These are phyloP conservation scores for Pseudomassariella vexata DNA, from an alignment of 2,329 filamentous ascomycete species.

Conservation along the genomic window DNA sequence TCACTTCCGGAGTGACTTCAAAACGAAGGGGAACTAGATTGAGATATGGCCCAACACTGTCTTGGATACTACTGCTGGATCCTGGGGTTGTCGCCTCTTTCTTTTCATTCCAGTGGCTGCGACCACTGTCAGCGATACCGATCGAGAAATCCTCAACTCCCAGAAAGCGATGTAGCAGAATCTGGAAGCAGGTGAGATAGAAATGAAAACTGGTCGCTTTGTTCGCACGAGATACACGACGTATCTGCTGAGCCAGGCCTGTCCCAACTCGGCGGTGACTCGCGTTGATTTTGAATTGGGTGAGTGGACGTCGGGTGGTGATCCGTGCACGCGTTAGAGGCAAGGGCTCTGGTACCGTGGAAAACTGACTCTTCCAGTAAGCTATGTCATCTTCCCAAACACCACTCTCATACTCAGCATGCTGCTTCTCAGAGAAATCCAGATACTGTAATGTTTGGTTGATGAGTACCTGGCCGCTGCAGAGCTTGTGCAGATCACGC, in stretches of 20 bases:
- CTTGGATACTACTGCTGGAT: no score
- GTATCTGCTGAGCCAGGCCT: not conserved
- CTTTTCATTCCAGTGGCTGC: conserved; percentile 16
- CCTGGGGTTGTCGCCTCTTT: no score
- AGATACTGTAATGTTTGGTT: conserved; percentile 24
- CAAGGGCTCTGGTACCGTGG: no score
- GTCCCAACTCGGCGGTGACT: conserved; percentile 2
- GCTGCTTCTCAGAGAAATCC: conserved; percentile 27
- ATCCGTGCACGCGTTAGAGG: no score
- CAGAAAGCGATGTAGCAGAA: conserved; percentile 22
- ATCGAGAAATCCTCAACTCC: conserved; percentile 30
- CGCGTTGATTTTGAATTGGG: conserved; percentile 12
- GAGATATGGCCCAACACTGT: conserved; percentile 31
- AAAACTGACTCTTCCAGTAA: no score
- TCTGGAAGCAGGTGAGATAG: conserved; percentile 28
- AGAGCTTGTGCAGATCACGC: conserved; percentile 36
- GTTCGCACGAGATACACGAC: conserved; percentile 7
- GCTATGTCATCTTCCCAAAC: no score
- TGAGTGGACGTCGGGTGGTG: conserved; percentile 14
- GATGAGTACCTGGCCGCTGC: conserved; percentile 22
- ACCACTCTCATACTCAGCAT: no score
- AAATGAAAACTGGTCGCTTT: conserved; percentile 34
- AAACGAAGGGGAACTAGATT: conserved; percentile 35
- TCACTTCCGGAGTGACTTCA: conserved; percentile 1
- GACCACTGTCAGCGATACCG: conserved; percentile 35